Conservation (phyloP, 768 basidiomycete species). For the Lactarius trivialis region DNA sequence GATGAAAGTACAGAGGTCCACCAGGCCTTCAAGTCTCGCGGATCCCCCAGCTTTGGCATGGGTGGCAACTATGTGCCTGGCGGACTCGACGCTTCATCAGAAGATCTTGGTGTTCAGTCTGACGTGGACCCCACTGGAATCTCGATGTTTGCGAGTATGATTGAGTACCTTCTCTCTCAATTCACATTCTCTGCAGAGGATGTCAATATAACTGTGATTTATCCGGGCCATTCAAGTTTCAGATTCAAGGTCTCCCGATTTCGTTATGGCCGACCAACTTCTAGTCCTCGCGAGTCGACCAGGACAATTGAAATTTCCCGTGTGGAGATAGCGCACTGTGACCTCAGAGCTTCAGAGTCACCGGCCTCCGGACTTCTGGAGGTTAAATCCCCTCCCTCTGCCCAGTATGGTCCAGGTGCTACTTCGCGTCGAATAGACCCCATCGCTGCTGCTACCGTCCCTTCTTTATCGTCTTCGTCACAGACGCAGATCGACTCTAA, state of each 20-base stretch:
- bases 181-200: constrained; percentile 73
- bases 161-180: constrained; percentile 70
- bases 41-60: constrained; percentile 21
- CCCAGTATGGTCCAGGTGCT: neutral
- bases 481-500: constrained; percentile 39
- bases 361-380: constrained; percentile 3
- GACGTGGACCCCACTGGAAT: constrained; percentile 68
- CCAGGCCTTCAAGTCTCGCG: constrained; percentile 55
- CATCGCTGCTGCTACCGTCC: constrained; percentile 39
- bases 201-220: constrained; percentile 61
- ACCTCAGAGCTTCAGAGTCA: constrained; percentile 32
- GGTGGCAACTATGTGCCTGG: constrained; percentile 56
- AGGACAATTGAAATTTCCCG: constrained; percentile 54
- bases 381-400: constrained; percentile 22
- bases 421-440: neutral
- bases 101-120: constrained; percentile 35
- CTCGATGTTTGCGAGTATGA: constrained; percentile 72
- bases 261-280: constrained; percentile 45
- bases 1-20: constrained; percentile 66
- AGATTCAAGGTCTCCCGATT: constrained; percentile 53
- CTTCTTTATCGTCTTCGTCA: constrained; percentile 8
- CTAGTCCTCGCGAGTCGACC: constrained; percentile 26
- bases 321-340: constrained; percentile 45
- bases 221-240: constrained; percentile 55
- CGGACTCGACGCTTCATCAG: constrained; percentile 47